Evolutionary conservation across 2,329 filamentous ascomycete species (phyloP), one percentile per base, ranked within the genome.

Genomic region (Helicocarpus griseus): DNA sequence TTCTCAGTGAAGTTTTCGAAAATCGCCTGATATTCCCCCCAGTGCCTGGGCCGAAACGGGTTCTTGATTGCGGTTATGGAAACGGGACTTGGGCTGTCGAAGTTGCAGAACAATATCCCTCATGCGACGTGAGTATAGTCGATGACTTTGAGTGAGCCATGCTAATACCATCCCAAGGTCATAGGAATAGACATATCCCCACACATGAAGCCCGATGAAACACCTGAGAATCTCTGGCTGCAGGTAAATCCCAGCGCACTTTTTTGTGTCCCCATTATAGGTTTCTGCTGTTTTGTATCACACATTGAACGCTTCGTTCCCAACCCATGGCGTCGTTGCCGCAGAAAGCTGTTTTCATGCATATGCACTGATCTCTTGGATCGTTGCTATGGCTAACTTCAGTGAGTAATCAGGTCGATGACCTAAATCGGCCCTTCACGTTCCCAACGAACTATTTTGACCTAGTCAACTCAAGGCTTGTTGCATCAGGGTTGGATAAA

Each of bases 371-470:
- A 9, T 21, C 8, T 9, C 3, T 21, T 39, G 26, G 24, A 26
- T 13, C 14, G 11, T n/a, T 33, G 33, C 9, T 17, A 36, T 40
- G 17, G 56, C 61, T 63, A 50, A 65, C 53, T 9, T 38, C 22
- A 44, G 26, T 17, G 28, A 28, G 43, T 51, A 50, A 50, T 33
- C 56, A 76, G 73, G 76, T 87, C 49, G 85, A 87, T 60, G 83
- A 89, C 61, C 69, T 89, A 39, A 89, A 89, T 62, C 74, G 76
- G 60, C 73, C 76, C 31, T 85, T 86, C 61, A 85, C 82, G 0
- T 90, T 89, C 61, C 71, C 77, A 40, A 71, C 79, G 48, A 83
- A 82, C 63, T 74, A 83, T 51, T 95, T 94, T 71, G 87, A 95
- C 60, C 72, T 95, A 49, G 82, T 95, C 48, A 86, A 95, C 62